Evolutionary conservation across 768 basidiomycete species (phyloP), one percentile per base, ranked within the genome.

Genomic region (Lentinula boryana): DNA sequence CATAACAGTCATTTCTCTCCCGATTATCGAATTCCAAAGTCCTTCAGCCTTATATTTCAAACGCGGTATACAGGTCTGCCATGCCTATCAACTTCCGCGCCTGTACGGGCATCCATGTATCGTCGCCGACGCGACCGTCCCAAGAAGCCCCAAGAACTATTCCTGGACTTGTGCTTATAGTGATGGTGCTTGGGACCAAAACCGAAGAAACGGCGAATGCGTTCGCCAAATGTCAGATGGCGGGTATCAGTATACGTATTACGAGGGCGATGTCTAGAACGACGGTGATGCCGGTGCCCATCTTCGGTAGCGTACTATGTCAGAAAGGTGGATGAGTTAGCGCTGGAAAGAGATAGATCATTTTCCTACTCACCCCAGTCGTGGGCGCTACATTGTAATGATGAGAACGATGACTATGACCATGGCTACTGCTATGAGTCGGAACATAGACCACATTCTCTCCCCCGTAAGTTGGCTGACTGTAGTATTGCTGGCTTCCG

Each of bases 111-210:
- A 68, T 84, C 81, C n/a, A 76, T 68, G 65, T 81, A 84, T 62
- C 76, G 71, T 55, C 75, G 77, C 61, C 80, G 72, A 21, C 76
- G 75, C 27, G 81, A 82, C 62, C 76, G 78, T 1, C 83, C 82
- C 69, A 84, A 74, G 71, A 84, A 82, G 2, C 83, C 83, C 83
- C 82, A 84, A 2, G 76, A 76, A 49, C 74, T 74, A 57, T 72
- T 70, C 65, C 78, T 74, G 32, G 75, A 76, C 63, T 76, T 76
- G 66, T 79, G 76, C 56, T 74, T 77, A 63, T 77, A 74, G 53
- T 72, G 72, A 32, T 71, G 65, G 36, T 52, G 54, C 27, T 68
- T 69, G 6, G 75, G 77, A 6, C 78, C 77, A 18, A 84, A 71
- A 18, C 83, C 83, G 63, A 84, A 82, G 72, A 84, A 83, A 33